Evolutionary conservation across 345 rosid species (phyloP).

Genomic region (Arabis alpina): DNA sequence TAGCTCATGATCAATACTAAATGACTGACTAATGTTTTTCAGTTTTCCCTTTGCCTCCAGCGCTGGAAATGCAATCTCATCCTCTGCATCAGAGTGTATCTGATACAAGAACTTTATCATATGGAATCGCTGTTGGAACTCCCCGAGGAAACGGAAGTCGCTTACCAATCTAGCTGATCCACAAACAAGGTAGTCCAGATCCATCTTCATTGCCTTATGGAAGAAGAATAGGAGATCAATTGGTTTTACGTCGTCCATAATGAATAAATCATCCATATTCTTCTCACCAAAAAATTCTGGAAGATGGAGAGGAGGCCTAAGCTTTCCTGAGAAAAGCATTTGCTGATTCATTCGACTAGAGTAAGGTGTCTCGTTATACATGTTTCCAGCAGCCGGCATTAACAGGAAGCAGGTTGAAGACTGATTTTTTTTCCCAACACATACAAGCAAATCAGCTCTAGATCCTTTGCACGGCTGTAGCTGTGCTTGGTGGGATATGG

Average conservation of each 20-base stretch:
- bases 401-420: constrained; percentile 38
- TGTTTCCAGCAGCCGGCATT: constrained; percentile 26
- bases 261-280: constrained; percentile 36
- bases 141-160: constrained; percentile 53
- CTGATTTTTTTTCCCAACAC: constrained; percentile 41
- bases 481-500: constrained; percentile 40
- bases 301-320: constrained; percentile 35
- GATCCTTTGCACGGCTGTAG: constrained; percentile 30
- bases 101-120: constrained; percentile 56
- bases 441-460: constrained; percentile 33
- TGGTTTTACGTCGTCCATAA: constrained; percentile 56
- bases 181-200: constrained; percentile 66
- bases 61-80: constrained; percentile 85
- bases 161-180: constrained; percentile 59
- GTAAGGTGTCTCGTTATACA: constrained; percentile 44
- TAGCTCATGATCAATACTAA: constrained; percentile 69
- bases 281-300: constrained; percentile 46
- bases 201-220: constrained; percentile 85
- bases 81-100: constrained; percentile 77
- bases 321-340: constrained; percentile 48
- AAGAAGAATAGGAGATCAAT: constrained; percentile 73
- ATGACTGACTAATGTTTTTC: constrained; percentile 65
- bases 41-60: constrained; percentile 70
- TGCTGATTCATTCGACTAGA: constrained; percentile 54
- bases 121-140: constrained; percentile 60